Conservation (phyloP, 371 early-diverging fungal genomes). For the Globomyces sp. region DNA sequence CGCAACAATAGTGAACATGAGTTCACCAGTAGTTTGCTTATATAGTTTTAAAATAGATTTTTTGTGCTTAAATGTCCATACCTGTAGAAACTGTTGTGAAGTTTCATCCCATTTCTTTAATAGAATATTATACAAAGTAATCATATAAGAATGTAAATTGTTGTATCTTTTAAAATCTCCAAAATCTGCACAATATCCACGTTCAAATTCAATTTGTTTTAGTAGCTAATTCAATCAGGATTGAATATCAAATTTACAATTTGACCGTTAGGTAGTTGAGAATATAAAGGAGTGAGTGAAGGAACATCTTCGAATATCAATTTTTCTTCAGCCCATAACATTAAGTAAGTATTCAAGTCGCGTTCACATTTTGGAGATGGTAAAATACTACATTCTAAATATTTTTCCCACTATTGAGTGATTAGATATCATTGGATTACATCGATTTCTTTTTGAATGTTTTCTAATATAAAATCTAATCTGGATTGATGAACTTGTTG, state of each 20-base stretch:
- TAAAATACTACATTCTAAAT: conserved; percentile 40
- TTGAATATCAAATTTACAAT: neutral
- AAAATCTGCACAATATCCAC: too few relatives aligned
- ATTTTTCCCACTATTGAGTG: conserved; percentile 39
- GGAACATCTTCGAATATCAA: conserved; percentile 35
- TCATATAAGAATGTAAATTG: conserved; percentile 23
- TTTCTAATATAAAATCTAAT: conserved; percentile 1
- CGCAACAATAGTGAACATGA: too few relatives aligned
- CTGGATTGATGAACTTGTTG: neutral
- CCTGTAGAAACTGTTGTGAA: conserved; percentile 42
- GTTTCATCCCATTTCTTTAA: conserved; percentile 41
- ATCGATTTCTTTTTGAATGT: conserved; percentile 1
- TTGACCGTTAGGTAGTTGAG: conserved; percentile 36
- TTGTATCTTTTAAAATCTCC: too few relatives aligned
- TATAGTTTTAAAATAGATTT: neutral
- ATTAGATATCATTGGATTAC: neutral
- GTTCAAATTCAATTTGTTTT: conserved; percentile 10
- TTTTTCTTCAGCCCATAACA: conserved; percentile 35
- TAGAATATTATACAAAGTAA: conserved; percentile 27
- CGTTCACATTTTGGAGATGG: conserved; percentile 45
- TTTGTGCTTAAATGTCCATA: conserved; percentile 13
- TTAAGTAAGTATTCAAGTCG: conserved; percentile 48
- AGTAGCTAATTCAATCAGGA: neutral
- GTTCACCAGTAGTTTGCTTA: too few relatives aligned
- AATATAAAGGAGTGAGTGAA: conserved; percentile 28